These are phyloP conservation scores for Fusarium metavorans DNA, from an alignment of 2,329 filamentous ascomycete species.

Conservation along the genomic window DNA sequence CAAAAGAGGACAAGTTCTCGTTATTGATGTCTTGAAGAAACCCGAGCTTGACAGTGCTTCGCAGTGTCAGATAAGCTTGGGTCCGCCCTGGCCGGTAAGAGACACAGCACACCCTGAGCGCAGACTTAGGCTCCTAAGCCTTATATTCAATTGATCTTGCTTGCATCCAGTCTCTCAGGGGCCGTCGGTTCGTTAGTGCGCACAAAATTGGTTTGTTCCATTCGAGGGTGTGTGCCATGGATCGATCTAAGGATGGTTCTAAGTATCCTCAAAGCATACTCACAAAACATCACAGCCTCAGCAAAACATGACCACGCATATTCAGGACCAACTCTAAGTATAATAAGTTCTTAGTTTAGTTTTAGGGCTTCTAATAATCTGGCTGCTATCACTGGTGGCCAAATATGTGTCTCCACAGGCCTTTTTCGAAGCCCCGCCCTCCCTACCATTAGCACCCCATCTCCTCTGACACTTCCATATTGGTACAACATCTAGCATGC, in stretches of 20 bases:
- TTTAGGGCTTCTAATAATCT: background rate
- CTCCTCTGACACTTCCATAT: too few relatives aligned
- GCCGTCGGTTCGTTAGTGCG: background rate
- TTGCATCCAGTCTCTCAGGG: background rate
- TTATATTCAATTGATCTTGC: background rate
- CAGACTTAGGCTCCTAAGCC: background rate
- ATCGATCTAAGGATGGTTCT: too few relatives aligned
- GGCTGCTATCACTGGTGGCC: background rate
- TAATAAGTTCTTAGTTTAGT: too few relatives aligned
- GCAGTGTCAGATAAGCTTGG: background rate
- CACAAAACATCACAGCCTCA: too few relatives aligned
- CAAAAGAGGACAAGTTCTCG: background rate
- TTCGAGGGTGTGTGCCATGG: too few relatives aligned
- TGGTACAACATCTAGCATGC: too few relatives aligned
- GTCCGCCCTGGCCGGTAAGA: background rate
- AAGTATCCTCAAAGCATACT: too few relatives aligned
- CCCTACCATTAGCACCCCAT: too few relatives aligned
- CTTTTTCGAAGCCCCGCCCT: too few relatives aligned
- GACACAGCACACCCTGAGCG: background rate
- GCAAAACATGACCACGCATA: too few relatives aligned
- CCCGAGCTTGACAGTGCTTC: background rate
- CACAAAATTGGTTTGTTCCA: background rate
- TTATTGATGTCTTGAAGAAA: background rate
- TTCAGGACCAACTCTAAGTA: too few relatives aligned
- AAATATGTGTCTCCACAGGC: background rate